These are phyloP conservation scores for Physcomitrellopsis africana DNA, from an alignment of 225 moss, liverwort and hornwort genomes.

Conservation along the genomic window DNA sequence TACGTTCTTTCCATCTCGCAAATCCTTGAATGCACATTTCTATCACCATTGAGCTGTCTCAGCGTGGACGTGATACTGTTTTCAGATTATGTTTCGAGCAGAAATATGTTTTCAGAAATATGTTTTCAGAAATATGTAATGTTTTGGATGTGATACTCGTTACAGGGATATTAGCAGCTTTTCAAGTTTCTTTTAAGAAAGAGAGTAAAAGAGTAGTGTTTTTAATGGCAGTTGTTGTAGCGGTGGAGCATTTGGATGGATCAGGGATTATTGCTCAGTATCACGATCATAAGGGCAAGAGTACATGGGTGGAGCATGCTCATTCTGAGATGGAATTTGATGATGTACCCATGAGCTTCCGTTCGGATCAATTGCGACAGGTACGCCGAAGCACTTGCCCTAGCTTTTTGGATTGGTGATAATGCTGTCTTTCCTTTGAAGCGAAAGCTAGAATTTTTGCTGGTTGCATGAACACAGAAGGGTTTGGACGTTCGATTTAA, in stretches of 20 bases:
- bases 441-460: conserved; percentile 7
- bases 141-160: neutral
- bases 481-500: neutral
- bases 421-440: neutral
- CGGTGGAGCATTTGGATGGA: conserved; percentile 66
- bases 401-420: neutral
- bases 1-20: conserved; percentile 30
- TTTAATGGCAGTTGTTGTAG: conserved; percentile 76
- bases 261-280: conserved; percentile 53
- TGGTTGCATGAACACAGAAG: neutral
- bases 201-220: conserved; percentile 23
- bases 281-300: conserved; percentile 52
- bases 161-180: neutral
- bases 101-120: neutral
- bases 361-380: conserved; percentile 53
- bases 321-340: conserved; percentile 43
- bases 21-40: conserved; percentile 9
- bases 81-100: neutral
- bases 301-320: conserved; percentile 52
- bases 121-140: neutral
- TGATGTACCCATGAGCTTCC: conserved; percentile 43
- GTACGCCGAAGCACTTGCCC: conserved; percentile 18
- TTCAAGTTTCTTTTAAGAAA: neutral
- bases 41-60: neutral
- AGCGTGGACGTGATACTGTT: conserved; percentile 1